Conservation (phyloP, 2,329 filamentous ascomycete species). For the Ophiosphaerella narmari region DNA sequence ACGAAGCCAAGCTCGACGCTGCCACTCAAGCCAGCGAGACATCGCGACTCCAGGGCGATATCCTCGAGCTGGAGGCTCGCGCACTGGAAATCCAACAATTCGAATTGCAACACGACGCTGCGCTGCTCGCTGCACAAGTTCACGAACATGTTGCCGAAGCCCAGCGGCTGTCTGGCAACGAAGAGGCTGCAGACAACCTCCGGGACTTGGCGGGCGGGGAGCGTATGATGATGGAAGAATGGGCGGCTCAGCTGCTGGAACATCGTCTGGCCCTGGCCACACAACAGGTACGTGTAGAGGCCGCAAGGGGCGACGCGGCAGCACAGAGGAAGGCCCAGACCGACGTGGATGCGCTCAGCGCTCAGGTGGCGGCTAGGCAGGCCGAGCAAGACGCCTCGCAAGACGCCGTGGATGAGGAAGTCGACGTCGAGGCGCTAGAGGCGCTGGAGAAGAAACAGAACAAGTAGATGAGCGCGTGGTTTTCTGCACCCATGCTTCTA, state of each 20-base stretch:
- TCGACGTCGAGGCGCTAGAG: not conserved
- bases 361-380: too few species aligned
- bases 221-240: constrained; percentile 8
- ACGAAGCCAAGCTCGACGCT: constrained; percentile 19
- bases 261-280: too few species aligned
- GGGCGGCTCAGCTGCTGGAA: too few species aligned
- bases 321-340: constrained; percentile 14
- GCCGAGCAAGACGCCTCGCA: not conserved
- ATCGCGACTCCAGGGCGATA: constrained; percentile 11
- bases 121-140: constrained; percentile 26
- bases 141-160: constrained; percentile 29
- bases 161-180: constrained; percentile 13
- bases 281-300: constrained; percentile 12
- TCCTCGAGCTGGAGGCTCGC: constrained; percentile 17
- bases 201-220: constrained; percentile 9
- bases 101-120: constrained; percentile 18
- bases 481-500: not conserved
- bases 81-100: constrained; percentile 23
- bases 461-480: not conserved
- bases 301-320: not conserved
- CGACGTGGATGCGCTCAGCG: constrained; percentile 1
- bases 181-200: constrained; percentile 9
- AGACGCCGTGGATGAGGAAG: not conserved
- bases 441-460: not conserved
- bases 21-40: constrained; percentile 16